Conservation (phyloP, 331 rosid species). For the Saraca asoca region DNA sequence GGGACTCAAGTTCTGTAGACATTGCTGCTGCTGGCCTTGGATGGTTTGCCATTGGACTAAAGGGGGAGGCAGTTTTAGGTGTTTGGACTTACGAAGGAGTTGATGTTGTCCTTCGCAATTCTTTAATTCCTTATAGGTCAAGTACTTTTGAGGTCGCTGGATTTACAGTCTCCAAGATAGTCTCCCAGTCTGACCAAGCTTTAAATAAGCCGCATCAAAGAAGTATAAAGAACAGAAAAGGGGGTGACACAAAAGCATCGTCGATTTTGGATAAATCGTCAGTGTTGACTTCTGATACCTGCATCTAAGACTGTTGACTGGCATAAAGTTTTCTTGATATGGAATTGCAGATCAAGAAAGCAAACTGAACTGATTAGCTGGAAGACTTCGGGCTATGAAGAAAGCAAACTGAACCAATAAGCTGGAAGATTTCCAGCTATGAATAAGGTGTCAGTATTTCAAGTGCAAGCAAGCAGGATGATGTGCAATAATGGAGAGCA, state of each 20-base stretch:
- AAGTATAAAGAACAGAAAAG: constrained; percentile 49
- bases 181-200: constrained; percentile 75
- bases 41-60: constrained; percentile 89
- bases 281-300: constrained; percentile 14
- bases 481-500: not conserved
- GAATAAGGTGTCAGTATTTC: constrained; percentile 1
- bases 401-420: too few relatives aligned
- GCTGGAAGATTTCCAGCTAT: not conserved
- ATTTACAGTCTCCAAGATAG: constrained; percentile 80
- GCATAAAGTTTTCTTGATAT: constrained; percentile 3
- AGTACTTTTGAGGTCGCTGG: constrained; percentile 71
- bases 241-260: constrained; percentile 31
- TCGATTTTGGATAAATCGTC: constrained; percentile 32
- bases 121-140: constrained; percentile 73
- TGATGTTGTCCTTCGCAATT: constrained; percentile 66
- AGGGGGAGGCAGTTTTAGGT: constrained; percentile 76
- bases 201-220: constrained; percentile 45
- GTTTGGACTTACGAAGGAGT: constrained; percentile 92
- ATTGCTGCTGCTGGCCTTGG: constrained; percentile 89
- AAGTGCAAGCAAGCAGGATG: constrained; percentile 6
- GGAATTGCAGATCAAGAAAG: constrained; percentile 15
- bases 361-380: constrained; percentile 1
- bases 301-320: constrained; percentile 23
- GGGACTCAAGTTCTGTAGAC: constrained; percentile 90
- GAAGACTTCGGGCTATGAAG: not conserved